Conservation (phyloP, 1,284 basidiomycete species). For the Puccinia triticina region DNA sequence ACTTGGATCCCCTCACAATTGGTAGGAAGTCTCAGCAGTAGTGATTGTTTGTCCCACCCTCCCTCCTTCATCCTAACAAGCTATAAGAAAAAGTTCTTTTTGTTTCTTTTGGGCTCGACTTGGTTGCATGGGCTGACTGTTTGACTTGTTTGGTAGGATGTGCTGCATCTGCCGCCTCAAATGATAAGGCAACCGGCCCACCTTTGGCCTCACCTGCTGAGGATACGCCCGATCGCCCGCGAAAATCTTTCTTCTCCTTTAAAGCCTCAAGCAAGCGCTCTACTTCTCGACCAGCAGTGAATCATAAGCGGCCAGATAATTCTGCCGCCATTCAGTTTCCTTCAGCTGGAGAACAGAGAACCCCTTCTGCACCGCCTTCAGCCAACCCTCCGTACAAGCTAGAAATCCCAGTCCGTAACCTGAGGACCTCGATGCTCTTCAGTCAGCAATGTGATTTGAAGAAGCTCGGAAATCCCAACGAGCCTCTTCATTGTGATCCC, state of each 20-base stretch:
- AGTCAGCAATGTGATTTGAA: constrained; percentile 43
- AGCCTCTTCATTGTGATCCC: constrained; percentile 22
- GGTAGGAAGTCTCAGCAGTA: too few species aligned
- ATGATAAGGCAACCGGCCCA: constrained; percentile 8
- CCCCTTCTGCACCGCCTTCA: not conserved
- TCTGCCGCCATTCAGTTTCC: constrained; percentile 22
- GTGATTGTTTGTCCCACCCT: too few species aligned
- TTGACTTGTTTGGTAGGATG: too few species aligned
- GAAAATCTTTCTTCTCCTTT: constrained; percentile 41
- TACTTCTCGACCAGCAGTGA: not conserved
- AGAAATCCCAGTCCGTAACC: not conserved
- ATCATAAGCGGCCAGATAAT: not conserved
- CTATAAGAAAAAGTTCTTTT: too few species aligned
- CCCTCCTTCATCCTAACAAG: too few species aligned
- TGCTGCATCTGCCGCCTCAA: not conserved
- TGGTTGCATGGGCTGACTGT: too few species aligned
- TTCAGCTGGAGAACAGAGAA: not conserved
- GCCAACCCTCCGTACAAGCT: not conserved
- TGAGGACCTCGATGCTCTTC: constrained; percentile 33
- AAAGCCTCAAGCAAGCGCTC: constrained; percentile 13
- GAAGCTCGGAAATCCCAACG: not conserved
- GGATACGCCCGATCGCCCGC: not conserved
- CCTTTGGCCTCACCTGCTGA: not conserved
- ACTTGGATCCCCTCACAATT: too few species aligned
- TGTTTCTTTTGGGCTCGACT: too few species aligned